Base-by-base conservation (phyloP, 169 alveolate genomes). In the Plasmodium inui region DNA sequence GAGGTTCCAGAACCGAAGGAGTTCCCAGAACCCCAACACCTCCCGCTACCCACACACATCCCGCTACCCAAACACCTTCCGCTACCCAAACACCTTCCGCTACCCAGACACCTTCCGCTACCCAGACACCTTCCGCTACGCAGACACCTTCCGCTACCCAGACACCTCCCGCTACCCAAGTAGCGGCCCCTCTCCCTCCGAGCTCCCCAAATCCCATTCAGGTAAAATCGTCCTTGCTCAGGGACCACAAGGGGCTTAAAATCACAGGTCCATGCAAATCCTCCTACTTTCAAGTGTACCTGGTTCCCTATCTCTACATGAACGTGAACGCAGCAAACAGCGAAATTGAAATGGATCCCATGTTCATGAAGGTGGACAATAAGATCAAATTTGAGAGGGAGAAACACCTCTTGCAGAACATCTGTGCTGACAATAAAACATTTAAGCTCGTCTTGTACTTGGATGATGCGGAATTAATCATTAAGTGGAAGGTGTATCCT, bases 401-500 rank as follows among this genome's bases (percentile, higher is more conserved):
- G 26, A 61, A 61, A 19, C 28, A 61, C 3, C 28, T 22, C 32
- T 10, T 61, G 3, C 32, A 61, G 0, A 61, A 61, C 74, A 61
- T 22, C 28, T 61, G 74, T 61, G 74, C 14, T 19, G 34, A 61
- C 4, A 61, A 61, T 61, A 61, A 61, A 61, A 14, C 74, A 3
- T 61, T 61, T 61, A 61, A 61, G 74, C 74, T 61, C 1, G 74
- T 61, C 32, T 6, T 61, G 14, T 61, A 22, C 74, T 1, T 61
- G 3, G 0, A 61, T 0, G 34, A 61, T 0, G 74, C 14, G 0
- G 74, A 4, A 3, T 34, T 61, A 19, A 61, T 34, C 74, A 61
- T 61, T 19, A 61, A 61, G 34, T 61, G 74, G 74, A 61, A 61
- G 32, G 74, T 61, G n/a, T 61, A 61, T 61, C 74, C 74, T 61